Evolutionary conservation across 768 basidiomycete species (phyloP).

Genomic region (Suillus hirtellus): DNA sequence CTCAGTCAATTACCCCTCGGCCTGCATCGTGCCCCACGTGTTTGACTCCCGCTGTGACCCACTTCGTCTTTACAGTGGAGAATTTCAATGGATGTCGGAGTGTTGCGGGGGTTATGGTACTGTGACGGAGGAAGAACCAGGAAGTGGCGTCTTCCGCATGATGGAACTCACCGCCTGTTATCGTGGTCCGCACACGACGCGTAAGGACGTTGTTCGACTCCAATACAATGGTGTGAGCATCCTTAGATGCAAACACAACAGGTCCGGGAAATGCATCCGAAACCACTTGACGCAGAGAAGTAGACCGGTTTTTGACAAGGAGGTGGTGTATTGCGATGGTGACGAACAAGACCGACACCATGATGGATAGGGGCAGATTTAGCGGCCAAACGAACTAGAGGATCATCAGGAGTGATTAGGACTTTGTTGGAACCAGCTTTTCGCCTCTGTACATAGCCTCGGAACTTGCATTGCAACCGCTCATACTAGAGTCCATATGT

Average conservation of each 20-base stretch:
- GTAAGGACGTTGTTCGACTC: background rate
- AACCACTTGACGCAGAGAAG: conserved; percentile 1
- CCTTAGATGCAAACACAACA: background rate
- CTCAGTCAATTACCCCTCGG: background rate
- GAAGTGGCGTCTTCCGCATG: conserved; percentile 3
- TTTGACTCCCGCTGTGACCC: conserved; percentile 1
- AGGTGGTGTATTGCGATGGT: background rate
- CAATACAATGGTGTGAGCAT: conserved; percentile 4
- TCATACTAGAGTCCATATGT: background rate
- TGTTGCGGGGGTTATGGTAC: conserved; percentile 5
- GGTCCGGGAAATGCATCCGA: conserved; percentile 3
- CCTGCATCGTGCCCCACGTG: conserved; percentile 1
- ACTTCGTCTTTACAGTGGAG: conserved; percentile 6
- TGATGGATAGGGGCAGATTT: background rate
- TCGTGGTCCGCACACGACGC: background rate
- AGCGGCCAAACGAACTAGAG: background rate
- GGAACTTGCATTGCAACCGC: background rate
- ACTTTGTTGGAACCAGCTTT: background rate
- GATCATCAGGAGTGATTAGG: background rate
- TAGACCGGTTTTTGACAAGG: background rate
- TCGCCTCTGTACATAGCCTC: background rate
- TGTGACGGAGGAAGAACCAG: conserved; percentile 4
- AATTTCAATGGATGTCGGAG: conserved; percentile 6
- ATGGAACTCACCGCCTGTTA: conserved; percentile 5
- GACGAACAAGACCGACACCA: conserved; percentile 3